These are phyloP conservation scores for Venturiaceae sp. DNA, from an alignment of 2,329 filamentous ascomycete species.

Conservation along the genomic window DNA sequence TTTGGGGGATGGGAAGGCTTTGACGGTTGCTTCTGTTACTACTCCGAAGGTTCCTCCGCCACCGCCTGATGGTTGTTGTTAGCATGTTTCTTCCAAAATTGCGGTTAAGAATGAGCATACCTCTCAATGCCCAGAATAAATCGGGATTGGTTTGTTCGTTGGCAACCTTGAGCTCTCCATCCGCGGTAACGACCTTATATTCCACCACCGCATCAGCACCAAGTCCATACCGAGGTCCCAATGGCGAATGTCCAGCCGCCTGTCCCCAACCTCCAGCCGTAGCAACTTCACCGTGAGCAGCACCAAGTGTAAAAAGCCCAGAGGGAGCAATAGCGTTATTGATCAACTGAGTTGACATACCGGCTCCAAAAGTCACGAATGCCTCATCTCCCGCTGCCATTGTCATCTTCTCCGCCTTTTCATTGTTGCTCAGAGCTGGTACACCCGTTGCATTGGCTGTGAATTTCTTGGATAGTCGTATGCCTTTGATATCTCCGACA, in stretches of 20 bases:
- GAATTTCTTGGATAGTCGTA: neutral
- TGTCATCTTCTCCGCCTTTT: neutral
- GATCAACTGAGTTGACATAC: neutral
- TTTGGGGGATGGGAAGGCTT: slow-evolving; percentile 12
- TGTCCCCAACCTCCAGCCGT: slow-evolving; percentile 30
- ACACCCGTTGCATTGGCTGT: neutral
- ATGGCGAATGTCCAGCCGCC: slow-evolving; percentile 32
- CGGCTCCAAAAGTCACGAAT: slow-evolving; percentile 6
- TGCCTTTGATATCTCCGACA: slow-evolving; percentile 1
- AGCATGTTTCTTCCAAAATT: neutral
- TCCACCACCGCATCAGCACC: slow-evolving; percentile 25
- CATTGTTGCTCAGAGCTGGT: neutral
- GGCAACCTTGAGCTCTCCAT: slow-evolving; percentile 6
- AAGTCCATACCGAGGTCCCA: slow-evolving; percentile 26
- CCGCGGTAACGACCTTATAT: slow-evolving; percentile 24
- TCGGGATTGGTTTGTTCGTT: slow-evolving; percentile 7
- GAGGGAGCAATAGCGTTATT: slow-evolving; percentile 1
- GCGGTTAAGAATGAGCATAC: neutral
- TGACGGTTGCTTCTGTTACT: slow-evolving; percentile 25
- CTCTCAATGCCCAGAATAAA: slow-evolving; percentile 9
- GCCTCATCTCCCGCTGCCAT: neutral
- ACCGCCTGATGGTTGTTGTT: slow-evolving; percentile 3
- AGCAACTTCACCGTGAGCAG: slow-evolving; percentile 14
- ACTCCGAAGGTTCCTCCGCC: slow-evolving; percentile 16
- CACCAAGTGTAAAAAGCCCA: slow-evolving; percentile 6